Base-by-base conservation (phyloP, 2,329 filamentous ascomycete species). In the Cladosporium sp. region DNA sequence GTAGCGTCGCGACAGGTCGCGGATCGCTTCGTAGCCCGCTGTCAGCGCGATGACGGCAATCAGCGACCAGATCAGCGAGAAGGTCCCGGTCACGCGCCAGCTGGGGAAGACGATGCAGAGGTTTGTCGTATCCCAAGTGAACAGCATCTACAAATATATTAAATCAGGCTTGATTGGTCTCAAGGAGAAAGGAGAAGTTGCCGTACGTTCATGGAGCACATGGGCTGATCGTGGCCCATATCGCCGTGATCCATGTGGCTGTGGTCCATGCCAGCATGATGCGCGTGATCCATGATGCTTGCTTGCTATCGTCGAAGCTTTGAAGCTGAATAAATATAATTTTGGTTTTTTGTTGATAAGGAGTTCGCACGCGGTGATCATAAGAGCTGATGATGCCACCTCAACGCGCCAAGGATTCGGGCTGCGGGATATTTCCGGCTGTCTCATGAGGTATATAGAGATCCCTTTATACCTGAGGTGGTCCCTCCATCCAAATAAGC, bases 31-130 rank as follows among this genome's bases (percentile, higher is more conserved):
- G 76, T 97, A 98, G 59, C 89, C 90, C n/a, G 90, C 89, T 33
- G 86, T 87, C 59, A 98, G 77, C 56, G 87, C 78, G 55, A 95
- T 81, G 62, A 98, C 85, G 60, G 83, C 87, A 61, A 93, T 63
- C 56, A 98, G 84, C 28, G 92, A 95, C 65, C 90, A 70, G 68
- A 96, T 64, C 54, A 98, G 85, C 33, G 86, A 86, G 49, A 81
- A 65, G 3, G 84, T 84, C 56, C 85, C 84, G 57, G 80, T 84
- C 70, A 98, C 74, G 73, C 88, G 91, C 93, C 93, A 98, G 72
- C 85, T 83, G 63, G 79, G 80, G 78, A 97, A 98, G 70, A 98
- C 82, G 71, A 98, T 95, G 79, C 93, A 98, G 59, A 98, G 88
- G 73, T 97, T 87, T 53, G 79, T 82, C 2, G 91, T 92, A 70